These are phyloP conservation scores for Penicilliopsis zonata DNA, from an alignment of 495 filamentous ascomycete species.

Conservation along the genomic window DNA sequence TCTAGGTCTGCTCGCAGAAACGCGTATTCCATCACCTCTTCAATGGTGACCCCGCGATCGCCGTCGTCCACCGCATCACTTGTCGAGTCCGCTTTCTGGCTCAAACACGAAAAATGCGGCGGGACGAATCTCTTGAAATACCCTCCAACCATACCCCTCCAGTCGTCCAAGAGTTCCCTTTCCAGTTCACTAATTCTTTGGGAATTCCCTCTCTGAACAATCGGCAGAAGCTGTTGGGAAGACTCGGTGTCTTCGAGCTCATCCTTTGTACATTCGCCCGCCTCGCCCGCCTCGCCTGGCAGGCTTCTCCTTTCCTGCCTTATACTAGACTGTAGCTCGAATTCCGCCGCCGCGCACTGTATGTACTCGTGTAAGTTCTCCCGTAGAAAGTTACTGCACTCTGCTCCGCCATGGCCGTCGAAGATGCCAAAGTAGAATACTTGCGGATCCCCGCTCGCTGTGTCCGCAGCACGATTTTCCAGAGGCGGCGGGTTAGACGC, in stretches of 20 bases:
- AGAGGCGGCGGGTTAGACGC: constrained; percentile 11
- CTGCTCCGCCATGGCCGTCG: constrained; percentile 86
- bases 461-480: constrained; percentile 48
- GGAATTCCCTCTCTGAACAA: constrained; percentile 27
- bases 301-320: constrained; percentile 11
- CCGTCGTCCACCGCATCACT: constrained; percentile 5
- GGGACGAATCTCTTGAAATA: constrained; percentile 89
- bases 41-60: constrained; percentile 25
- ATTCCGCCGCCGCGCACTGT: constrained; percentile 61
- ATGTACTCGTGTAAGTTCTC: constrained; percentile 81
- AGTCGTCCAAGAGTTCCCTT: constrained; percentile 55
- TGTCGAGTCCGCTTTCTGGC: constrained; percentile 9
- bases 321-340: constrained; percentile 64
- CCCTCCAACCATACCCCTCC: constrained; percentile 77
- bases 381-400: constrained; percentile 79
- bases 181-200: constrained; percentile 42
- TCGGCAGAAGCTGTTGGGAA: constrained; percentile 15
- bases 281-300: constrained; percentile 3
- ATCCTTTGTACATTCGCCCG: neutral
- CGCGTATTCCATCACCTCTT: constrained; percentile 62
- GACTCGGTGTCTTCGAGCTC: constrained; percentile 4
- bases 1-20: constrained; percentile 88
- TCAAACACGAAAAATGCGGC: constrained; percentile 40
- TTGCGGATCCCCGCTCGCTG: constrained; percentile 76
- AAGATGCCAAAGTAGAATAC: constrained; percentile 97